Conservation (phyloP, 2,329 filamentous ascomycete genomes). For the Pseudogymnoascus pannorum region DNA sequence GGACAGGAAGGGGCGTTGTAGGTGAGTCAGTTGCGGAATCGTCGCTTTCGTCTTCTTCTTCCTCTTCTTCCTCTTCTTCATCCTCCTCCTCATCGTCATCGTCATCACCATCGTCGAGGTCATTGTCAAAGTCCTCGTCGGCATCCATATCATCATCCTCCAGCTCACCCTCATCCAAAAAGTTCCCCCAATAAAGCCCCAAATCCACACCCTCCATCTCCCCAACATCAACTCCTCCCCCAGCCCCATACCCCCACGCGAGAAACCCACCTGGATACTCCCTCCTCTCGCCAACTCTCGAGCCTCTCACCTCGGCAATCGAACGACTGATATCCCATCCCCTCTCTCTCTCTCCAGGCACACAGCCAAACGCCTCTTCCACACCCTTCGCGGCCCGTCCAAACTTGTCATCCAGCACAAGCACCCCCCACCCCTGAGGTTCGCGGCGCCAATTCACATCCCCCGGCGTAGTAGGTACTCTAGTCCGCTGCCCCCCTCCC, state of each 20-base stretch:
- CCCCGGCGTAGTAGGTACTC: background rate
- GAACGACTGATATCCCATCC: background rate
- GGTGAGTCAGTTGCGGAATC: background rate
- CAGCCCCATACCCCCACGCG: background rate
- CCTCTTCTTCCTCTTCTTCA: background rate
- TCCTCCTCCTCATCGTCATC: background rate
- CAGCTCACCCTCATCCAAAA: background rate
- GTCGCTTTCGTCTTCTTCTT: background rate
- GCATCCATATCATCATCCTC: background rate
- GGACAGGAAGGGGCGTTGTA: background rate
- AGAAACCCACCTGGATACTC: background rate
- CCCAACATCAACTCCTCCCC: background rate
- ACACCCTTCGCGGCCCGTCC: background rate
- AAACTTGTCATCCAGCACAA: constrained; percentile 15
- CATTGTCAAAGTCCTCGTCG: background rate
- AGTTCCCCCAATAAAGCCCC: background rate
- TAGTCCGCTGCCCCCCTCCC: background rate
- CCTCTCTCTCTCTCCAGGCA: background rate
- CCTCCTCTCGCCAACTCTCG: background rate
- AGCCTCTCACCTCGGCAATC: background rate
- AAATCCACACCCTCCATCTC: background rate
- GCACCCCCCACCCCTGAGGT: constrained; percentile 24
- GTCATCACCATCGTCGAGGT: background rate
- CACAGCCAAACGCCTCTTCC: background rate
- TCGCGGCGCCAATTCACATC: background rate